These are phyloP conservation scores for Diaporthe vexans DNA, from an alignment of 2,329 filamentous ascomycete species.

Conservation along the genomic window DNA sequence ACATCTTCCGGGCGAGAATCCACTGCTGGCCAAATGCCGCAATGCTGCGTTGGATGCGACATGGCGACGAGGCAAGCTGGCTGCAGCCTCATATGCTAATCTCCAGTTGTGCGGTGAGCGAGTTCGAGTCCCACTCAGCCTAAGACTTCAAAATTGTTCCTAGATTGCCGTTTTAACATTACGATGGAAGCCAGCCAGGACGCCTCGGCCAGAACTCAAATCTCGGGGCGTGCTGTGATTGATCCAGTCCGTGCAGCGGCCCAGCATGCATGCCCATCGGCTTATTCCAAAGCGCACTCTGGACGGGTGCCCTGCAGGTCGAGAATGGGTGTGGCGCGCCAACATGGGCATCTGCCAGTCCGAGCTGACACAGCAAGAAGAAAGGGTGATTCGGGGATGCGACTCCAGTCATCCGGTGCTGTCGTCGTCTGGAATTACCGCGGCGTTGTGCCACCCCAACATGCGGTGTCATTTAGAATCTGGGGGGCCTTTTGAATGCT, in stretches of 20 bases:
- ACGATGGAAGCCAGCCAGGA: background rate
- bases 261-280: constrained; percentile 3
- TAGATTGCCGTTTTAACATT: background rate
- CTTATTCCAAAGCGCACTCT: constrained; percentile 20
- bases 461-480: constrained; percentile 22
- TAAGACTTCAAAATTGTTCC: constrained; percentile 21
- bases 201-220: constrained; percentile 7
- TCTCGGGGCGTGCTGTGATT: constrained; percentile 14
- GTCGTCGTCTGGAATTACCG: constrained; percentile 17
- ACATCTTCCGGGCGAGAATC: constrained; percentile 5
- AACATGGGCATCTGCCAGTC: constrained; percentile 11
- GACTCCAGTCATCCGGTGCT: constrained; percentile 27
- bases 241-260: constrained; percentile 16
- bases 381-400: constrained; percentile 36
- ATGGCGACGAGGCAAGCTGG: constrained; percentile 9
- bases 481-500: constrained; percentile 7
- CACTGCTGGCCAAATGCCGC: constrained; percentile 23
- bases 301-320: background rate
- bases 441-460: constrained; percentile 31
- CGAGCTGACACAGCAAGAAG: background rate
- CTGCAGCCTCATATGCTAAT: constrained; percentile 1
- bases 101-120: constrained; percentile 15
- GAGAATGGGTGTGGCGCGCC: constrained; percentile 31
- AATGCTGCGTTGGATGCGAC: constrained; percentile 8
- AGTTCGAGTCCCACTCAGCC: constrained; percentile 1